These are phyloP conservation scores for Erythrophleum ivorense DNA, from an alignment of 331 rosid species.

Conservation along the genomic window DNA sequence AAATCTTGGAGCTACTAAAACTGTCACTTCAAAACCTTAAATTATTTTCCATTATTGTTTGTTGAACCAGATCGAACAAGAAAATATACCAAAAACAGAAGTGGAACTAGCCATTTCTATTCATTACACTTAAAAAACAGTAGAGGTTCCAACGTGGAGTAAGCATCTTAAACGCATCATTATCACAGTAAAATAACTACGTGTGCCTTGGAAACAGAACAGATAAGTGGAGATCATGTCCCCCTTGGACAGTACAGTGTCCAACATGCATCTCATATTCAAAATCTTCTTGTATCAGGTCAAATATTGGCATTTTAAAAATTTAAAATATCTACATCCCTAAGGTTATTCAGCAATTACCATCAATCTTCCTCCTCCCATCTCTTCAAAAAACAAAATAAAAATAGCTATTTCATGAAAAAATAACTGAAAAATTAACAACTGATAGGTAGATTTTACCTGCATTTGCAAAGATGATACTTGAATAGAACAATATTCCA, in stretches of 20 bases:
- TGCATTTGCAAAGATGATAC: slow-evolving; percentile 73
- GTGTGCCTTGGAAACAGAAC: slow-evolving; percentile 10
- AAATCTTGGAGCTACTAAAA: slow-evolving; percentile 12
- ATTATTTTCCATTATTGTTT: slow-evolving; percentile 14
- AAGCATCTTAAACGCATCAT: neutral
- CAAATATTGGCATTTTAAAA: neutral
- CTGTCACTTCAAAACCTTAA: slow-evolving; percentile 16
- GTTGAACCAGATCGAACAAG: slow-evolving; percentile 10
- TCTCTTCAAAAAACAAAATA: neutral
- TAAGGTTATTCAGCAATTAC: neutral
- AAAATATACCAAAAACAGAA: neutral
- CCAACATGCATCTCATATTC: slow-evolving; percentile 12
- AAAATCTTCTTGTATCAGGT: slow-evolving; percentile 16
- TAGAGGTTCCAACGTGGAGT: neutral
- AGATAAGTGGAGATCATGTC: neutral
- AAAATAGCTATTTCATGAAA: neutral
- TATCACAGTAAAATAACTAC: neutral
- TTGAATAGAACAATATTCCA: slow-evolving; percentile 81
- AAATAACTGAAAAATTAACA: slow-evolving; percentile 6
- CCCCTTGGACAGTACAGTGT: neutral
- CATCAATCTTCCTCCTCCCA: neutral
- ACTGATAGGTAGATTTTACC: slow-evolving; percentile 50
- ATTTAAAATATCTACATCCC: neutral
- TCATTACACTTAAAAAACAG: neutral
- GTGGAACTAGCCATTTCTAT: neutral